Conservation (phyloP, 1,139 yeast genomes). For the Hemisphaericaspora xylanilytica region DNA sequence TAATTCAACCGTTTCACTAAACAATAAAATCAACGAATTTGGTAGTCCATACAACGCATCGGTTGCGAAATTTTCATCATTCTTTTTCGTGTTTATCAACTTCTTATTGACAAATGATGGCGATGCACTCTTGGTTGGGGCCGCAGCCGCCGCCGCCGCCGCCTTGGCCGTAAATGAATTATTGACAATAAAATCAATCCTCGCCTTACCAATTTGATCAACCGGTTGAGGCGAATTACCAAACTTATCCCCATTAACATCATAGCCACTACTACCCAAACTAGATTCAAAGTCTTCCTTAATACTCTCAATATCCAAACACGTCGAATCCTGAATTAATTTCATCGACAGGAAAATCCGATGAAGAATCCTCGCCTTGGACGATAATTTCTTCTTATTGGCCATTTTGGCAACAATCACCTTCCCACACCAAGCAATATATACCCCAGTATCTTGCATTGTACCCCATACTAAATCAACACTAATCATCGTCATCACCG, state of each 20-base stretch:
- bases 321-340: slow-evolving; percentile 70
- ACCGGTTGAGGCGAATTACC: slow-evolving; percentile 11
- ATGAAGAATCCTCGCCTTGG: slow-evolving; percentile 76
- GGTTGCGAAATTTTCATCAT: slow-evolving; percentile 63
- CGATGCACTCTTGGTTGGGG: slow-evolving; percentile 24
- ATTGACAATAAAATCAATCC: slow-evolving; percentile 49
- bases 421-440: slow-evolving; percentile 73
- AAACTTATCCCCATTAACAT: slow-evolving; percentile 41
- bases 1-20: slow-evolving; percentile 67
- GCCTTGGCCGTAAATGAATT: slow-evolving; percentile 16
- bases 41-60: slow-evolving; percentile 86
- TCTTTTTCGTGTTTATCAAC: slow-evolving; percentile 42
- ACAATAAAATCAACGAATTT: slow-evolving; percentile 68
- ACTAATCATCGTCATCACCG: slow-evolving; percentile 82
- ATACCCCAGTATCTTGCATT: slow-evolving; percentile 79
- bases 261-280: slow-evolving; percentile 34
- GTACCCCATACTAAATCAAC: slow-evolving; percentile 92
- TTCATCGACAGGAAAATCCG: slow-evolving; percentile 75
- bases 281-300: slow-evolving; percentile 34
- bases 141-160: too few species aligned
- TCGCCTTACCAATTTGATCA: slow-evolving; percentile 29
- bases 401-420: slow-evolving; percentile 69
- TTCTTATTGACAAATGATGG: slow-evolving; percentile 46
- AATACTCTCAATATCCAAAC: slow-evolving; percentile 47
- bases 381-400: slow-evolving; percentile 62